Evolutionary conservation across 2,329 filamentous ascomycete genomes (phyloP).

Genomic region (Botrytis galanthina): DNA sequence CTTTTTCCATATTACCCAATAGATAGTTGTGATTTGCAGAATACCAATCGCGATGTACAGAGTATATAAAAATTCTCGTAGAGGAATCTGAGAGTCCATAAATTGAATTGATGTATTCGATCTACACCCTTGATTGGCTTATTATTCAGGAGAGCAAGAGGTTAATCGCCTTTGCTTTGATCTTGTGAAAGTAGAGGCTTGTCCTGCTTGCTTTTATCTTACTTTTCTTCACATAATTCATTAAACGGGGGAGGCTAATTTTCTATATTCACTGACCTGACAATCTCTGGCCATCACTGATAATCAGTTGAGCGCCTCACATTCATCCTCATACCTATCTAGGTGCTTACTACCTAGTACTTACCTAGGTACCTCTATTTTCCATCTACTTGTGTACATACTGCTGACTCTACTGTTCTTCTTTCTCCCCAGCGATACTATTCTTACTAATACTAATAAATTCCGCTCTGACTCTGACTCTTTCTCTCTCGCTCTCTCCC

Average conservation of each 20-base stretch:
- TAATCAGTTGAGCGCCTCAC: neutral
- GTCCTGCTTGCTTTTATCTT: neutral
- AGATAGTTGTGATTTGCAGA: neutral
- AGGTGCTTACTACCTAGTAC: neutral
- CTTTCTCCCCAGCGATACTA: neutral
- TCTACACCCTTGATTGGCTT: neutral
- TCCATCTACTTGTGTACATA: neutral
- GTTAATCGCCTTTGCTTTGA: neutral
- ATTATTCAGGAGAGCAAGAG: neutral
- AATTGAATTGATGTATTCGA: slow-evolving; percentile 3
- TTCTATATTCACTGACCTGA: neutral
- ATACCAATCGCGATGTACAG: neutral
- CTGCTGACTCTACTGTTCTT: neutral
- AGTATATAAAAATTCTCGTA: neutral
- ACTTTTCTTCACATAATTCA: neutral
- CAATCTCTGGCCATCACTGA: neutral
- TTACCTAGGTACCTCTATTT: neutral
- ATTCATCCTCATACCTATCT: neutral
- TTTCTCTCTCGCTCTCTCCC: neutral
- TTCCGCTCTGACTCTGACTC: neutral
- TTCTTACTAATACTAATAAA: neutral
- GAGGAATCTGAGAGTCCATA: neutral
- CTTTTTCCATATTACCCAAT: neutral
- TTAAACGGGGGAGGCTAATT: neutral
- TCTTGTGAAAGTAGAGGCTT: neutral